Conservation (phyloP, 2,329 filamentous ascomycete species). For the Monascus ruber region DNA sequence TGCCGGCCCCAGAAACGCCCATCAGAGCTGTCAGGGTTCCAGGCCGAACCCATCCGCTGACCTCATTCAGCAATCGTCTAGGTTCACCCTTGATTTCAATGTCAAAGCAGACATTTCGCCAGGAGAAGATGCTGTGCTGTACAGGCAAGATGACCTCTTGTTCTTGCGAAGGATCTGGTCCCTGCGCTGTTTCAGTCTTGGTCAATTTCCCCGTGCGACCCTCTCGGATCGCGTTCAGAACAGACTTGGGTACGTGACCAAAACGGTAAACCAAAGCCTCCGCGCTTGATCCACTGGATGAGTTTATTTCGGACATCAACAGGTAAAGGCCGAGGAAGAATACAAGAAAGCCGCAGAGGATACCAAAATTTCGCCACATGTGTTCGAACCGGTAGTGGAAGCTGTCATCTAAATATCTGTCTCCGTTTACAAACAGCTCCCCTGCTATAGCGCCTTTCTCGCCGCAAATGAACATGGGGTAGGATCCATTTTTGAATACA, state of each 20-base stretch:
- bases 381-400: conserved; percentile 49
- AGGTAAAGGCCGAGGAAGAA: conserved; percentile 56
- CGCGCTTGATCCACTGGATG: conserved; percentile 49
- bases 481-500: conserved; percentile 33
- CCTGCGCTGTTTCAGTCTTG: conserved; percentile 1
- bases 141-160: conserved; percentile 15
- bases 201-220: conserved; percentile 4
- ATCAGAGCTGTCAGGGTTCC: conserved; percentile 46
- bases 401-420: conserved; percentile 46
- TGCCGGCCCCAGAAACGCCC: conserved; percentile 54
- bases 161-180: conserved; percentile 3
- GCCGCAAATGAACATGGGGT: conserved; percentile 43
- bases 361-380: conserved; percentile 59
- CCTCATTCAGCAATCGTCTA: conserved; percentile 43
- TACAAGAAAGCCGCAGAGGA: conserved; percentile 52
- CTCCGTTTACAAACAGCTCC: conserved; percentile 45
- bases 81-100: conserved; percentile 41
- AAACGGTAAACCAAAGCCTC: conserved; percentile 59
- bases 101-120: conserved; percentile 46
- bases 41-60: conserved; percentile 45
- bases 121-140: conserved; percentile 35
- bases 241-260: conserved; percentile 38
- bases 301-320: conserved; percentile 53
- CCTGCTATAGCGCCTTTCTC: conserved; percentile 46
- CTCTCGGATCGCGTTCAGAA: conserved; percentile 13